A percentile compares a stretch with the other conserved stretches of the same genome.
phyloP scores from a whole-genome alignment of 495 filamentous ascomycete species.

The Lepraria neglecta region DNA sequence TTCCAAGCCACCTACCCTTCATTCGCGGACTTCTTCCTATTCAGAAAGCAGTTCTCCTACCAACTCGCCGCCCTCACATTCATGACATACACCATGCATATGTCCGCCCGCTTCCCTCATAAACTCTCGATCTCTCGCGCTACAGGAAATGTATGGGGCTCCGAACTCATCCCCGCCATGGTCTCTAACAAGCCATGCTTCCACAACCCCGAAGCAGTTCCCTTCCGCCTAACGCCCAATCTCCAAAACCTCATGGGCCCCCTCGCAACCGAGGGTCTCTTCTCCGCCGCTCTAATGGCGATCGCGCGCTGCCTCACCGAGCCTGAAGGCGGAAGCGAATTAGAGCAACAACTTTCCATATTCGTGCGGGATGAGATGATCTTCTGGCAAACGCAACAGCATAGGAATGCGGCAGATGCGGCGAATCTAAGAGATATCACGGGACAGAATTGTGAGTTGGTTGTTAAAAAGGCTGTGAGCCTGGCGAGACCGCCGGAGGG shows the following conservation, averaged over 20 bases:
- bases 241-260: slow-evolving; percentile 94
- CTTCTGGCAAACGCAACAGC: slow-evolving; percentile 86
- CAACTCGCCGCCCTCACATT: slow-evolving; percentile 95
- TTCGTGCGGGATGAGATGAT: slow-evolving; percentile 98
- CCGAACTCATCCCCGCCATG: slow-evolving; percentile 83
- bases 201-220: slow-evolving; percentile 88
- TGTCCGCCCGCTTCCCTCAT: slow-evolving; percentile 87
- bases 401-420: slow-evolving; percentile 60
- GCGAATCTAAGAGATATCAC: slow-evolving; percentile 77
- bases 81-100: slow-evolving; percentile 97
- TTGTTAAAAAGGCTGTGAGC: slow-evolving; percentile 81
- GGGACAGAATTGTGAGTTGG: slow-evolving; percentile 77
- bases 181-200: slow-evolving; percentile 74
- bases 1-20: slow-evolving; percentile 85
- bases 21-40: slow-evolving; percentile 93
- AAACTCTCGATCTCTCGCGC: slow-evolving; percentile 87
- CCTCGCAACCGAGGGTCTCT: slow-evolving; percentile 90
- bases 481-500: slow-evolving; percentile 60
- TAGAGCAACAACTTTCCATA: slow-evolving; percentile 86
- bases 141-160: slow-evolving; percentile 92
- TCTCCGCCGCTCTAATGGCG: slow-evolving; percentile 84
- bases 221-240: slow-evolving; percentile 95
- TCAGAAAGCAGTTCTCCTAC: slow-evolving; percentile 92
- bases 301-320: slow-evolving; percentile 95
- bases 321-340: slow-evolving; percentile 55